Evolutionary conservation across 2,329 filamentous ascomycete species (phyloP), one percentile per base, ranked within the genome.

Genomic region (Sclerotinia subarctica): DNA sequence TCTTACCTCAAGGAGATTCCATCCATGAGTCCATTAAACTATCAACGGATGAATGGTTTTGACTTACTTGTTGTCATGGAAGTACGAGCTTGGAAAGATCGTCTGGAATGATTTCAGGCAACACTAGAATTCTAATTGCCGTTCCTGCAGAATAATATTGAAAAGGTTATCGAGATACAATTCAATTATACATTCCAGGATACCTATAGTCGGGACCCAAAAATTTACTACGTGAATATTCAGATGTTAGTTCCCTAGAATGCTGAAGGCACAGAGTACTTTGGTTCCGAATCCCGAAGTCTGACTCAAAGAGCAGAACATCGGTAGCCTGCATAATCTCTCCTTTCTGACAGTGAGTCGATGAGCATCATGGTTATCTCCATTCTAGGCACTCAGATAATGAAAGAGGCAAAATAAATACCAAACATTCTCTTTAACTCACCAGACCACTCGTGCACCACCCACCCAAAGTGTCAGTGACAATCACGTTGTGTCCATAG

Each of bases 401-500:
- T 38, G 58, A 62, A 24, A 32, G 26, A 21, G 21, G 58, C 58
- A 62, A 38, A 49, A 51, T 6, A 49, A 49, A 38, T 11, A 62
- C 29, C 32, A 51, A 26, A 38, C 7, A 38, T 51, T 26, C 29
- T 19, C 29, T 19, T 62, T 38, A 29, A 38, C 46, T 26, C 46
- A 67, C n/a, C 32, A 29, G 47, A 19, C 47, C 49, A 49, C 19
- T 53, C 35, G 21, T 67, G 56, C 64, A 62, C 24, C 58, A 42
- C 38, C 29, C 58, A 42, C 26, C 47, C 19, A 53, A 51, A 38
- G 59, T 62, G 46, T 51, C 59, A 62, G 46, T 62, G 59, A 62
- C 56, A 65, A 62, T 67, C 64, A 67, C 64, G 56, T 62, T 67
- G 64, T 67, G 32, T 24, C 47, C 46, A 26, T 17, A 38, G 35